Base-by-base conservation (phyloP, 768 basidiomycete species). In the Amanita muscaria region DNA sequence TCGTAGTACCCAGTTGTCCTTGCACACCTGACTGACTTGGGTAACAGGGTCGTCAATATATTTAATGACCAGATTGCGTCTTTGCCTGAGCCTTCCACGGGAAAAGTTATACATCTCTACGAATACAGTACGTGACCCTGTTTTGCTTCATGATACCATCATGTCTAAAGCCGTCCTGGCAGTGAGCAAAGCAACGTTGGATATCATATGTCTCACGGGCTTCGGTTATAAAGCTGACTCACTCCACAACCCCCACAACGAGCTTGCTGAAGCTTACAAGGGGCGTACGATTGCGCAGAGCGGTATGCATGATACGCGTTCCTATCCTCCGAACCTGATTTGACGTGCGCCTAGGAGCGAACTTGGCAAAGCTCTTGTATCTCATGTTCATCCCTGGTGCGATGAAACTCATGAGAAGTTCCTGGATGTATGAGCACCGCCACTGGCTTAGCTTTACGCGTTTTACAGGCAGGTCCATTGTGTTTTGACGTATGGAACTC, bases 181-280 rank as follows among this genome's bases (percentile, higher is more conserved):
- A 67, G 65, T 68, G 62, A 63, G 63, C 45, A 68, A 64, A 48
- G 61, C 63, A 0, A 68, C 67, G 5, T 55, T 69, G 10, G 69
- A 70, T 48, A 66, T 70, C 44, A 67, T 70, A 16, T 69, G 66
- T 52, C 57, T 59, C 1, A 64, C 67, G 4, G 66, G 62, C 2
- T 67, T 69, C 39, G 67, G 64, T 1, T 69, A 69, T 54, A 52
- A 56, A 32, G 45, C 64, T 29, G 62, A 67, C 48, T 62, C 63
- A 3, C 47, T 69, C 15, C 59, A 59, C 40, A 59, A 66, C 47
- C 63, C 66, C 0, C 43, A 63, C 42, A 65, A 66, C 48, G 65
- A 64, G 46, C 57, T 69, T 19, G 64, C 65, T 12, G 53, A 56
- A 18, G 67, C 68, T 6, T 69, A 65, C 44, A 60, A 67, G 33